A percentile compares a stretch with the other conserved stretches of the same genome.
Conservation (phyloP, 345 rosid genomes). For the Gossypium thurberi region DNA sequence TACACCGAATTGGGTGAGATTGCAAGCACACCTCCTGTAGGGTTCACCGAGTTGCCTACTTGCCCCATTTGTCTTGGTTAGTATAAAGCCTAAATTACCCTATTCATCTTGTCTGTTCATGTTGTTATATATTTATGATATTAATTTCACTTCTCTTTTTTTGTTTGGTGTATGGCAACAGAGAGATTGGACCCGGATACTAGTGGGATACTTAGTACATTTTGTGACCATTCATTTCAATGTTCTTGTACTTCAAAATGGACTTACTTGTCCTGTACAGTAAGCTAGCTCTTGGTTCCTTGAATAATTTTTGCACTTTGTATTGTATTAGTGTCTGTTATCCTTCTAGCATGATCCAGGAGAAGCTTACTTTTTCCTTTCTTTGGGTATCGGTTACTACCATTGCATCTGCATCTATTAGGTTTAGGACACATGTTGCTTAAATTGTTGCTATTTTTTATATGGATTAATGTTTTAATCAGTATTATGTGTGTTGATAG, state of each 20-base stretch:
- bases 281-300: slow-evolving; percentile 25
- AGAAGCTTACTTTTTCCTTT: background rate
- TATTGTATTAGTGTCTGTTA: background rate
- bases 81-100: slow-evolving; percentile 11
- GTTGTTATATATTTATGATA: background rate
- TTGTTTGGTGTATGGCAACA: slow-evolving; percentile 19
- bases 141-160: background rate
- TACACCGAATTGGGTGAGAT: slow-evolving; percentile 55
- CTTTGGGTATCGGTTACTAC: background rate
- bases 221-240: slow-evolving; percentile 93
- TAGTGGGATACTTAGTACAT: slow-evolving; percentile 72
- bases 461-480: background rate
- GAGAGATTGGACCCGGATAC: slow-evolving; percentile 94
- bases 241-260: slow-evolving; percentile 91
- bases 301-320: background rate
- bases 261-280: slow-evolving; percentile 92
- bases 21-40: slow-evolving; percentile 57
- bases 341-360: background rate
- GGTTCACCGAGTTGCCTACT: slow-evolving; percentile 75
- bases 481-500: slow-evolving; percentile 28
- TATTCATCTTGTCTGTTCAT: background rate
- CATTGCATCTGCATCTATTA: background rate
- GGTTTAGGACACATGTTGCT: background rate
- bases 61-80: slow-evolving; percentile 89
- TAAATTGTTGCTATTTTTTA: background rate